phyloP scores from a whole-genome alignment of 352 stramenopile genomes.

The Phytophthora uliginosa region DNA sequence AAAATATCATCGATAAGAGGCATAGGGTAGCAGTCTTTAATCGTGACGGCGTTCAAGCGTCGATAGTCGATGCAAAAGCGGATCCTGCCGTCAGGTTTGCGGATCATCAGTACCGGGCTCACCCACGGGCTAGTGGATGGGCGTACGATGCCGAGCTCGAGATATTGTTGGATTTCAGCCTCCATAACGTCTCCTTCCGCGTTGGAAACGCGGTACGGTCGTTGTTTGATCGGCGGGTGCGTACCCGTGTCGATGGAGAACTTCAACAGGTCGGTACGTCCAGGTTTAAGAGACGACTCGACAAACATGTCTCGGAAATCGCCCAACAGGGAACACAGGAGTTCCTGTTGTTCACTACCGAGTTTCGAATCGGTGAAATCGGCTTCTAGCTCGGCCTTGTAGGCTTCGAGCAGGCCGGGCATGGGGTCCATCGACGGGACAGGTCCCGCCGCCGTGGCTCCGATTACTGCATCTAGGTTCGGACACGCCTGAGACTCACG shows the following conservation, averaged over 20 bases:
- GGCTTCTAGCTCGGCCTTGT: background rate
- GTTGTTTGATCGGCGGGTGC: conserved; percentile 7
- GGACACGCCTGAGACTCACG: too few species aligned
- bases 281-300: background rate
- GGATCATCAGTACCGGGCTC: conserved; percentile 4
- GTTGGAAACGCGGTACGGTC: conserved; percentile 9
- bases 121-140: conserved; percentile 1
- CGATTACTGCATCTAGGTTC: too few species aligned
- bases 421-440: too few species aligned
- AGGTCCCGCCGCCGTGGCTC: too few species aligned
- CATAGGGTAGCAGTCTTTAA: conserved; percentile 14
- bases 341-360: background rate
- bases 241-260: conserved; percentile 14
- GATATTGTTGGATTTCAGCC: conserved; percentile 7
- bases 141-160: background rate
- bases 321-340: background rate
- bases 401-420: background rate
- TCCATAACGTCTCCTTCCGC: conserved; percentile 19
- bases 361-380: background rate
- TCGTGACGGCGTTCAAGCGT: conserved; percentile 3
- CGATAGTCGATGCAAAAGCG: conserved; percentile 21
- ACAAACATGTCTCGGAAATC: background rate
- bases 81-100: background rate
- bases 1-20: conserved; percentile 22
- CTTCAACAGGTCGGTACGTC: background rate